Conservation (phyloP, 2,329 filamentous ascomycete genomes). For the Aspergillus eucalypticola region DNA sequence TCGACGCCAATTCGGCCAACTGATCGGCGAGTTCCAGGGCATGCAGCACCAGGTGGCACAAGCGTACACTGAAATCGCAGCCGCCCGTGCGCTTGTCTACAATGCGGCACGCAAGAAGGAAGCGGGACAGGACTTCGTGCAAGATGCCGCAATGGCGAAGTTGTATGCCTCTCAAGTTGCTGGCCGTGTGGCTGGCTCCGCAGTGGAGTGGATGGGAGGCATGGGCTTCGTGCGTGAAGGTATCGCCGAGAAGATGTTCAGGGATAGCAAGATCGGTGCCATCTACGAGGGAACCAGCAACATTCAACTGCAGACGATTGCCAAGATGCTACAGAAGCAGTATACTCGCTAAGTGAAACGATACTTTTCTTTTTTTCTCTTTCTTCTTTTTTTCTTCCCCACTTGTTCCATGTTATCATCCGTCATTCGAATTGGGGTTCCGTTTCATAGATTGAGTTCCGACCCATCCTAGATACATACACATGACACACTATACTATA, state of each 20-base stretch:
- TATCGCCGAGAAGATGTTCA: slow-evolving; percentile 95
- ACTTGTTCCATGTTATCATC: not conserved
- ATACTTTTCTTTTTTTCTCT: not conserved
- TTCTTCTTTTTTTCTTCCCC: not conserved
- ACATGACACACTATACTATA: no score
- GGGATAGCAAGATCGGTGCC: slow-evolving; percentile 97
- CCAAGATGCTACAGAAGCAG: slow-evolving; percentile 67
- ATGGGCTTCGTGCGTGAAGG: slow-evolving; percentile 99
- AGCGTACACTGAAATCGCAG: slow-evolving; percentile 88
- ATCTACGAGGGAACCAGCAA: slow-evolving; percentile 86
- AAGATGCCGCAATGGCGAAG: slow-evolving; percentile 97
- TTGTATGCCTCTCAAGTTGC: slow-evolving; percentile 92
- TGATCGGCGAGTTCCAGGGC: slow-evolving; percentile 95
- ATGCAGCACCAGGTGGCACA: slow-evolving; percentile 99
- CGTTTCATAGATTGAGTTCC: no score
- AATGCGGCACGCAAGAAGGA: slow-evolving; percentile 98
- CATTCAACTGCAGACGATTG: slow-evolving; percentile 70
- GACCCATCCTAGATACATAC: no score
- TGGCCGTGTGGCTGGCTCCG: slow-evolving; percentile 77
- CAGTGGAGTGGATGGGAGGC: slow-evolving; percentile 98
- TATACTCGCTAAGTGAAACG: slow-evolving; percentile 56
- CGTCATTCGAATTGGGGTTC: no score
- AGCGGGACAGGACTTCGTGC: slow-evolving; percentile 90
- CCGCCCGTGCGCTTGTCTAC: slow-evolving; percentile 88
- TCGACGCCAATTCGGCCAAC: slow-evolving; percentile 90